Evolutionary conservation across 805 yeast genomes (phyloP).

Genomic region (Monosporozyma aerobia): DNA sequence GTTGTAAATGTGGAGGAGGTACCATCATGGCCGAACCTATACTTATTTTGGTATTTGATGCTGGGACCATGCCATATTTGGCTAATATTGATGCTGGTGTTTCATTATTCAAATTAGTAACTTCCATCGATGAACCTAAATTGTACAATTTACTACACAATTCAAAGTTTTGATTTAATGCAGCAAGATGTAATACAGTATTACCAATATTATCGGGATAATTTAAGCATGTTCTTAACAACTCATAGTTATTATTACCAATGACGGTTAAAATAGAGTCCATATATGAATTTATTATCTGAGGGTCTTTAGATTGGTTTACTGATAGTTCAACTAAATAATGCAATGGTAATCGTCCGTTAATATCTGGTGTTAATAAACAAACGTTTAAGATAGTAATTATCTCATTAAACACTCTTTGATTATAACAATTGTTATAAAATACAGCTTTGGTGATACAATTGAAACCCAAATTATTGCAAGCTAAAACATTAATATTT

Average conservation of each 20-base stretch:
- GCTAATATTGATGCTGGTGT: conserved; percentile 25
- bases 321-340: conserved; percentile 50
- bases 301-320: conserved; percentile 38
- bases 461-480: conserved; percentile 54
- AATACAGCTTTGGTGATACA: conserved; percentile 59
- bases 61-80: conserved; percentile 22
- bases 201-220: conserved; percentile 79
- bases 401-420: conserved; percentile 48
- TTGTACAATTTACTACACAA: conserved; percentile 26
- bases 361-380: conserved; percentile 60
- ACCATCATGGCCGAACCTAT: not conserved
- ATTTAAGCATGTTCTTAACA: conserved; percentile 52
- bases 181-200: conserved; percentile 76
- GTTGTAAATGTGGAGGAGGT: not conserved
- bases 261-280: conserved; percentile 39
- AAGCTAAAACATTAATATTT: conserved; percentile 50
- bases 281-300: conserved; percentile 47
- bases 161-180: conserved; percentile 27
- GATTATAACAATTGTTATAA: conserved; percentile 64
- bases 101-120: conserved; percentile 23
- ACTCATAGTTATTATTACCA: conserved; percentile 30
- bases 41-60: conserved; percentile 6
- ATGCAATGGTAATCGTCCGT: conserved; percentile 67
- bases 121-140: conserved; percentile 26
- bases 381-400: conserved; percentile 56